phyloP scores from a whole-genome alignment of 352 stramenopile species.

The Globisporangium parvum region DNA sequence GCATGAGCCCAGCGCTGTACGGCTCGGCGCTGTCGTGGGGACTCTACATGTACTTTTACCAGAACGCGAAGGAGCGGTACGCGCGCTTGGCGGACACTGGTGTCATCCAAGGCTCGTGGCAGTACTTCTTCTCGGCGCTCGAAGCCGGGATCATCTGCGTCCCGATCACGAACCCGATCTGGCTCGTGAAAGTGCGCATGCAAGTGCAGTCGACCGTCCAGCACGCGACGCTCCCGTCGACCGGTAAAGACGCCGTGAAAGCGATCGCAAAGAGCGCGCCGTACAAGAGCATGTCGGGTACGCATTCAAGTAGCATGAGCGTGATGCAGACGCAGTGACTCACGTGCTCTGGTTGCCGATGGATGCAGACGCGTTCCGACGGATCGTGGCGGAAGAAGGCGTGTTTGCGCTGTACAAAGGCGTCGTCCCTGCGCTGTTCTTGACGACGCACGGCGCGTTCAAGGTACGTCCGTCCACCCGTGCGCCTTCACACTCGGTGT shows the following conservation, averaged over 20 bases:
- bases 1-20: slow-evolving; percentile 93
- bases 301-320: neutral
- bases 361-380: slow-evolving; percentile 81
- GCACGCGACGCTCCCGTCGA: slow-evolving; percentile 12
- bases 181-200: slow-evolving; percentile 97
- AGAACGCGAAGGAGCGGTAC: slow-evolving; percentile 90
- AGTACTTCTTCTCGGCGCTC: slow-evolving; percentile 79
- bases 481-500: too few relatives aligned
- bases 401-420: slow-evolving; percentile 93
- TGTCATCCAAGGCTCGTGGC: slow-evolving; percentile 68
- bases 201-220: slow-evolving; percentile 82
- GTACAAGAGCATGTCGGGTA: slow-evolving; percentile 63
- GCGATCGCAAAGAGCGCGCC: slow-evolving; percentile 54
- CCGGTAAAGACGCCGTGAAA: slow-evolving; percentile 43
- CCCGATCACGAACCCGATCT: slow-evolving; percentile 97
- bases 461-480: slow-evolving; percentile 57
- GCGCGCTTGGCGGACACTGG: slow-evolving; percentile 62
- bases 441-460: slow-evolving; percentile 96
- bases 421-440: slow-evolving; percentile 91
- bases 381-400: slow-evolving; percentile 95
- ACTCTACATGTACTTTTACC: slow-evolving; percentile 98
- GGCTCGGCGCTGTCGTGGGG: slow-evolving; percentile 95
- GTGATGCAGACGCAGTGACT: neutral
- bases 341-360: neutral
- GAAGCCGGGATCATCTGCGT: slow-evolving; percentile 90